Percentiles rank a stretch among this genome's conserved stretches.
Conservation (phyloP, 2,329 filamentous ascomycete genomes). For the Achaetomium macrosporum region DNA sequence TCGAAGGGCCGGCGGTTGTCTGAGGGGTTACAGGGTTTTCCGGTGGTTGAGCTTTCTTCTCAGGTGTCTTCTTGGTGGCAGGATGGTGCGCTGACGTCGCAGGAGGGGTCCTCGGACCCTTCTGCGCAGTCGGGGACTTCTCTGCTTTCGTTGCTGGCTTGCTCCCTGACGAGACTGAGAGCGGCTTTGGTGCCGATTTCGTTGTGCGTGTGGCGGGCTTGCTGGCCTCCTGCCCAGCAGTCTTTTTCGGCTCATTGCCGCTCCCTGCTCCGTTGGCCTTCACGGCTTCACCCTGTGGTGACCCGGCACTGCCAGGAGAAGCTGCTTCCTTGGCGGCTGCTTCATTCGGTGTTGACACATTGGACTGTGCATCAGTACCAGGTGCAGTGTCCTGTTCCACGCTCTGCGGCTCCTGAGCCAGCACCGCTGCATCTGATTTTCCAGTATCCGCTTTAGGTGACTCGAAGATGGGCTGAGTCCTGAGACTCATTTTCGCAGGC, state of each 20-base stretch:
- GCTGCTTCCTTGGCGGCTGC: conserved; percentile 29
- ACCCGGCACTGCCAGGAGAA: conserved; percentile 10
- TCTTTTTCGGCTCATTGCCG: conserved; percentile 7
- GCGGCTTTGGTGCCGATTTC: conserved; percentile 27
- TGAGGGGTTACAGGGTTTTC: conserved; percentile 31
- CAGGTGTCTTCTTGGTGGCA: conserved; percentile 28
- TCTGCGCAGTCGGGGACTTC: conserved; percentile 35
- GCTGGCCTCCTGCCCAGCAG: background rate
- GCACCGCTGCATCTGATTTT: conserved; percentile 10
- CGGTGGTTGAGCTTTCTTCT: conserved; percentile 32
- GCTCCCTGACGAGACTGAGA: conserved; percentile 22
- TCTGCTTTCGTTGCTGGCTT: conserved; percentile 31
- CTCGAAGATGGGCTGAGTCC: conserved; percentile 39
- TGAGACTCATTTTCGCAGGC: conserved; percentile 30
- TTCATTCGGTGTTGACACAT: conserved; percentile 27
- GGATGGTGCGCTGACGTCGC: conserved; percentile 27
- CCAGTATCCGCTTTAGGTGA: conserved; percentile 31
- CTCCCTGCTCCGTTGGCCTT: conserved; percentile 8
- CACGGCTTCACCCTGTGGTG: conserved; percentile 15
- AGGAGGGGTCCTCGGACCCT: conserved; percentile 34
- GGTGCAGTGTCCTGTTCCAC: conserved; percentile 22
- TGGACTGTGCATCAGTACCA: background rate
- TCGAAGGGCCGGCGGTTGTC: conserved; percentile 26
- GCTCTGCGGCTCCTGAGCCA: conserved; percentile 23
- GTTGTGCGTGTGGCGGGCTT: conserved; percentile 15